Conservation (phyloP, 2,329 filamentous ascomycete species). For the Cladophialophora carrionii region DNA sequence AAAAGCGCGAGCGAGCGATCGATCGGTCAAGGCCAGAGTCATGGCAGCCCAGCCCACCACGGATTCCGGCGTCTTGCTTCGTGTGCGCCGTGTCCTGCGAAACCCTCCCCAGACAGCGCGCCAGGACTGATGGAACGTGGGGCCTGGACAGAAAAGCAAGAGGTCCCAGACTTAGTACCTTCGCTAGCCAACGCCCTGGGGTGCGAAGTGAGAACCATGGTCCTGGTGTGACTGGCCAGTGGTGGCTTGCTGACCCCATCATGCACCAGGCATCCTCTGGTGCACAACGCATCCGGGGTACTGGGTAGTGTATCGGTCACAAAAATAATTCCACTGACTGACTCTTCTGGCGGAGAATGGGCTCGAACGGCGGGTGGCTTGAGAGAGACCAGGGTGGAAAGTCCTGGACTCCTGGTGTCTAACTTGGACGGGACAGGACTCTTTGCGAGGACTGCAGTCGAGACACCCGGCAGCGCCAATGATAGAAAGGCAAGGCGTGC, state of each 20-base stretch:
- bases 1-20: slow-evolving; percentile 5
- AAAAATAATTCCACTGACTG: slow-evolving; percentile 24
- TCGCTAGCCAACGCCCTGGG: slow-evolving; percentile 4
- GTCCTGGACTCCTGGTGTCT: background rate
- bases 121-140: slow-evolving; percentile 19
- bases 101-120: background rate
- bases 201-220: background rate
- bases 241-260: slow-evolving; percentile 21
- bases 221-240: slow-evolving; percentile 11
- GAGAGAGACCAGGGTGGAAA: background rate
- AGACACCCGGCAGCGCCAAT: slow-evolving; percentile 4
- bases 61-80: background rate
- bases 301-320: slow-evolving; percentile 25
- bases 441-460: slow-evolving; percentile 2
- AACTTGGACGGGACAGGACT: slow-evolving; percentile 1
- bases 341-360: background rate
- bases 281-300: background rate
- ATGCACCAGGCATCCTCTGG: slow-evolving; percentile 2
- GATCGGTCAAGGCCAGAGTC: background rate
- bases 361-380: slow-evolving; percentile 12
- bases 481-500: slow-evolving; percentile 7
- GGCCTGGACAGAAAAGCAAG: slow-evolving; percentile 9
- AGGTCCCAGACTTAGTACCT: background rate
- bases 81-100: background rate
- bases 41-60: background rate